Percentiles rank a stretch among this genome's conserved stretches.
phyloP scores from a whole-genome alignment of 495 filamentous ascomycete species.

The Neurospora pannonica region DNA sequence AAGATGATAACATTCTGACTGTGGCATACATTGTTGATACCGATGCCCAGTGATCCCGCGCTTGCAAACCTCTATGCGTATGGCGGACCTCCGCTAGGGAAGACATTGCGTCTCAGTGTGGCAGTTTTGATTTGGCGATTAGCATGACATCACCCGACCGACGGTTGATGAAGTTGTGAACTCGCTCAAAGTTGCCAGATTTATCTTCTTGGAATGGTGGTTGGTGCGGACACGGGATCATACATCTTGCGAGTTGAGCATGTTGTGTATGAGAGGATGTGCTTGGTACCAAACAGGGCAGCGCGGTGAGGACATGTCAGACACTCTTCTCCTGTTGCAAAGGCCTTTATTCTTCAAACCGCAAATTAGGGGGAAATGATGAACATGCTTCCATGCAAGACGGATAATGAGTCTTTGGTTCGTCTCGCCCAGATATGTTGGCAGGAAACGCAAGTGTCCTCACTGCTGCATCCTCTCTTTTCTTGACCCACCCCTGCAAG shows the following conservation, averaged over 20 bases:
- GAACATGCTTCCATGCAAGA: background rate
- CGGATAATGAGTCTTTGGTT: background rate
- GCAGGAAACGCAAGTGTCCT: background rate
- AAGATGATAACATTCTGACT: background rate
- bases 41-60: too few species aligned
- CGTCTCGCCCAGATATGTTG: background rate
- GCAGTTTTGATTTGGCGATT: too few species aligned
- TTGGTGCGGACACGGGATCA: too few species aligned
- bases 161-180: too few species aligned
- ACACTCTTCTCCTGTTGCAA: background rate
- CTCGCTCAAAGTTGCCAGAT: too few species aligned
- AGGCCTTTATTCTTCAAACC: background rate
- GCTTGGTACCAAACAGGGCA: background rate
- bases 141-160: too few species aligned
- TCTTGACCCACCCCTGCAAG: background rate
- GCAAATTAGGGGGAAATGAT: rapidly evolving
- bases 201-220: too few species aligned
- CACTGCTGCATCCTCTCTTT: background rate
- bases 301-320: background rate
- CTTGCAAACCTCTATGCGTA: too few species aligned
- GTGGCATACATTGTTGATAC: too few species aligned
- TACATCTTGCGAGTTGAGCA: background rate
- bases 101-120: too few species aligned
- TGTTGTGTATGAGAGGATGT: background rate
- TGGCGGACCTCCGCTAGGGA: too few species aligned